A percentile compares a stretch with the other conserved stretches of the same genome.
Evolutionary conservation across 2,329 filamentous ascomycete genomes (phyloP).

Genomic region (Aspergillus felis): DNA sequence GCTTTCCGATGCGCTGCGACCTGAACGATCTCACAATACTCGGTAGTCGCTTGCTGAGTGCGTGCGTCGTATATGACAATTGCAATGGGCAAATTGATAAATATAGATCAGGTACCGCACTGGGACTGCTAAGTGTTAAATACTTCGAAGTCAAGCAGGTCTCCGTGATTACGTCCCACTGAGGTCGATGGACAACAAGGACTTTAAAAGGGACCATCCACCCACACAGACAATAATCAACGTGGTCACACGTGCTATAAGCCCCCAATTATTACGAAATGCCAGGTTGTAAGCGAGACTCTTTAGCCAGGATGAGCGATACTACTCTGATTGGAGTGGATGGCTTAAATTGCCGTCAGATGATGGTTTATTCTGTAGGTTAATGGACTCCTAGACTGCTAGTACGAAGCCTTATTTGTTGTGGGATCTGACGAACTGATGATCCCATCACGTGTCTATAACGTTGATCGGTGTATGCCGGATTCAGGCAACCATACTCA

Average conservation of each 20-base stretch:
- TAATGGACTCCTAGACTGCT: neutral
- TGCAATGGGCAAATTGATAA: neutral
- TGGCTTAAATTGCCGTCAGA: neutral
- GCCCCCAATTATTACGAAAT: neutral
- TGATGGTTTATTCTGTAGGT: neutral
- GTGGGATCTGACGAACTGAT: neutral
- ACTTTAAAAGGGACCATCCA: neutral
- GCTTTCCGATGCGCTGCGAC: neutral
- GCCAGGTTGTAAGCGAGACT: neutral
- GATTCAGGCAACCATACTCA: neutral
- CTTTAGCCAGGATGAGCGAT: neutral
- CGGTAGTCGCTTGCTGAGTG: neutral
- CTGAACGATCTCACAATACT: neutral
- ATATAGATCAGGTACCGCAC: constrained; percentile 20
- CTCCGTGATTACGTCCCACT: constrained; percentile 7
- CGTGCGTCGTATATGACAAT: neutral
- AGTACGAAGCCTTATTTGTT: neutral
- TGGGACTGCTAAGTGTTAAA: neutral
- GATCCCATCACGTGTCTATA: too few relatives aligned
- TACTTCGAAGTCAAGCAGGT: neutral
- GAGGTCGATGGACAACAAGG: neutral
- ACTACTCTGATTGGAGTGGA: neutral
- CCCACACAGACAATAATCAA: neutral
- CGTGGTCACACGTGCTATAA: neutral
- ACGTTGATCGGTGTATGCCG: too few relatives aligned